Percentiles rank a stretch among this genome's conserved stretches.
phyloP scores from a whole-genome alignment of 177 flowering plant species.

The Telopea speciosissima region DNA sequence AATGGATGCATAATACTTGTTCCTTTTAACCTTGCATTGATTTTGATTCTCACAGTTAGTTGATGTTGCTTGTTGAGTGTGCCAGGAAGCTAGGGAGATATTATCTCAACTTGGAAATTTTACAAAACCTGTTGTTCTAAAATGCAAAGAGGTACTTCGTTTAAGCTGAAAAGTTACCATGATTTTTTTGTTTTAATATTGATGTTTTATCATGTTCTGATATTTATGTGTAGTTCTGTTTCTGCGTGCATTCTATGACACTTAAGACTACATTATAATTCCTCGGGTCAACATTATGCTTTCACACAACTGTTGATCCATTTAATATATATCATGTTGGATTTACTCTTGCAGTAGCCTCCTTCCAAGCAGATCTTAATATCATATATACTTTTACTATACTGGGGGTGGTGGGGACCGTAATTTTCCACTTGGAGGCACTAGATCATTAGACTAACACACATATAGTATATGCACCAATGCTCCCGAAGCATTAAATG shows the following conservation, averaged over 20 bases:
- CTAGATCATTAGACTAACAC: too few relatives aligned
- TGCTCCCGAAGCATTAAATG: too few relatives aligned
- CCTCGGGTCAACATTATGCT: neutral
- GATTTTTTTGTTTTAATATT: neutral
- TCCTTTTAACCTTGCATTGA: neutral
- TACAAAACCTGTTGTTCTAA: conserved; percentile 48
- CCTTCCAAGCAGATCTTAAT: neutral
- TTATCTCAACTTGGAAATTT: conserved; percentile 54
- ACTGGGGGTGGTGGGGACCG: neutral
- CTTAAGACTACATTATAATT: neutral
- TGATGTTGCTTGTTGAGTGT: conserved; percentile 11
- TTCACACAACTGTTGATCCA: neutral
- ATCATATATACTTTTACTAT: too few relatives aligned
- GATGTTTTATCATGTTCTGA: neutral
- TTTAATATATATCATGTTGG: neutral
- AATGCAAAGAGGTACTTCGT: conserved; percentile 78
- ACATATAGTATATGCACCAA: too few relatives aligned
- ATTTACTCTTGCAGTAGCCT: neutral
- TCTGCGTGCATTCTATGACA: neutral
- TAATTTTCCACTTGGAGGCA: too few relatives aligned
- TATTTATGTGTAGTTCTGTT: too few relatives aligned
- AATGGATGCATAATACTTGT: neutral
- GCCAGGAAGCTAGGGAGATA: conserved; percentile 82
- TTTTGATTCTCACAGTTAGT: conserved; percentile 1
- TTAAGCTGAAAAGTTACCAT: neutral